A percentile compares a stretch with the other conserved stretches of the same genome.
Conservation (phyloP, 2,329 filamentous ascomycete genomes). For the Salinomyces thailandicus region DNA sequence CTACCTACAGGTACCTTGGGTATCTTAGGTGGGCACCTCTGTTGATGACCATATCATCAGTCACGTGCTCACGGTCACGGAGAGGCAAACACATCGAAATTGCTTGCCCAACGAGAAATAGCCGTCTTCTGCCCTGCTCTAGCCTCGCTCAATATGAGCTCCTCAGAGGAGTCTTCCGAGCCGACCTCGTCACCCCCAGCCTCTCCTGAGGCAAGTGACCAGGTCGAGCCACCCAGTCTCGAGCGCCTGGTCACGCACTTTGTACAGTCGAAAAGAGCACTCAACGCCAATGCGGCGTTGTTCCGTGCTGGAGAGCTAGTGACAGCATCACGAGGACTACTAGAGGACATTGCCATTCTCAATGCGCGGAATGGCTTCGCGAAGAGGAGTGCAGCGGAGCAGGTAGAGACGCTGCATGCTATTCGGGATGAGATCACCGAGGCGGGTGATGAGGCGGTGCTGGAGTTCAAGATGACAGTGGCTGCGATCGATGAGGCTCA, state of each 20-base stretch:
- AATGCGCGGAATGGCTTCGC: slow-evolving; percentile 40
- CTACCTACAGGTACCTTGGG: too few species aligned
- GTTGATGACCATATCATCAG: too few species aligned
- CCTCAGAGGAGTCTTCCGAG: slow-evolving; percentile 13
- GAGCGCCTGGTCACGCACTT: slow-evolving; percentile 76
- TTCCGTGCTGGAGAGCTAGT: slow-evolving; percentile 81
- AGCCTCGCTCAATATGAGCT: too few species aligned
- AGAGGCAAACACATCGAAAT: too few species aligned
- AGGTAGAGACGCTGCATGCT: slow-evolving; percentile 34
- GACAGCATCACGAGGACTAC: slow-evolving; percentile 58
- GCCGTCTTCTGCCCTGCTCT: too few species aligned
- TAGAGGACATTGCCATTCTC: slow-evolving; percentile 70
- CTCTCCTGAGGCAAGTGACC: slow-evolving; percentile 33
- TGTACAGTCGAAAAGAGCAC: slow-evolving; percentile 74
- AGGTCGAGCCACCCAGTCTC: slow-evolving; percentile 39
- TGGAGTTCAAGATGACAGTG: slow-evolving; percentile 34
- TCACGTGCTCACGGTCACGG: too few species aligned
- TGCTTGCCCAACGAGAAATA: too few species aligned
- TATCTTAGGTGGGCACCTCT: too few species aligned
- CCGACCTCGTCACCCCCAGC: slow-evolving; percentile 27
- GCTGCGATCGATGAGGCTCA: slow-evolving; percentile 53
- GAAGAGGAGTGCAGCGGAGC: slow-evolving; percentile 32
- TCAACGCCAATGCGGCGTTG: slow-evolving; percentile 73
- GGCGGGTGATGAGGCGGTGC: slow-evolving; percentile 31
- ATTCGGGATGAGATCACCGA: slow-evolving; percentile 34